Conservation (phyloP, 495 filamentous ascomycete species). For the Stereocaulon alpinum region DNA sequence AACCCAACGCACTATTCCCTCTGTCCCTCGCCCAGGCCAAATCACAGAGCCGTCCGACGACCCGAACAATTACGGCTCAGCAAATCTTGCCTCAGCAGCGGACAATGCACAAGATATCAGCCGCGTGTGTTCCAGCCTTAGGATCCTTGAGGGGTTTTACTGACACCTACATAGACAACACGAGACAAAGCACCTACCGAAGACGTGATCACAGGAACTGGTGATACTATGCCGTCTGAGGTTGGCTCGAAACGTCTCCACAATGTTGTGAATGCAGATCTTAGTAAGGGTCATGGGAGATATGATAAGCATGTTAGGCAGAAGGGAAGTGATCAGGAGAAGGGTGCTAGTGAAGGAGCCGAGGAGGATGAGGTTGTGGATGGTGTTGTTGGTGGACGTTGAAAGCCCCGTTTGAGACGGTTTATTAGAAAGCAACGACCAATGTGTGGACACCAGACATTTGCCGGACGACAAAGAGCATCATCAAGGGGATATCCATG, state of each 20-base stretch:
- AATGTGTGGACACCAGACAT: too few species aligned
- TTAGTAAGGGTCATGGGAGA: conserved; percentile 30
- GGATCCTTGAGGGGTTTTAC: too few species aligned
- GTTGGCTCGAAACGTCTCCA: conserved; percentile 40
- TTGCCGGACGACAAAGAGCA: too few species aligned
- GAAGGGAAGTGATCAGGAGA: conserved; percentile 34
- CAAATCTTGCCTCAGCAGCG: conserved; percentile 34
- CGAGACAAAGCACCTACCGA: conserved; percentile 36
- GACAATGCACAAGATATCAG: conserved; percentile 46
- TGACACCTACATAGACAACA: too few species aligned
- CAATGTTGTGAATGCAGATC: conserved; percentile 22
- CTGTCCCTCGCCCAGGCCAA: conserved; percentile 47
- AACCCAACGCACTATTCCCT: conserved; percentile 42
- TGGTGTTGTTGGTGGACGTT: conserved; percentile 26
- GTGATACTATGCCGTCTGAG: conserved; percentile 35
- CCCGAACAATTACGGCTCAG: conserved; percentile 21
- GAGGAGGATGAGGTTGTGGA: conserved; percentile 24
- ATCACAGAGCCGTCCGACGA: conserved; percentile 16
- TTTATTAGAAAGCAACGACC: too few species aligned
- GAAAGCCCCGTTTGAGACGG: too few species aligned
- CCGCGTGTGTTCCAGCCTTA: conserved; percentile 25
- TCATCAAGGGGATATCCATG: too few species aligned
- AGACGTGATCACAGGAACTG: conserved; percentile 43
- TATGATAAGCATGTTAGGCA: conserved; percentile 35
- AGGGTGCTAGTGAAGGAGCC: conserved; percentile 25